Evolutionary conservation across 768 basidiomycete genomes (phyloP), one percentile per base, ranked within the genome.

Genomic region (Kwoniella sp.): DNA sequence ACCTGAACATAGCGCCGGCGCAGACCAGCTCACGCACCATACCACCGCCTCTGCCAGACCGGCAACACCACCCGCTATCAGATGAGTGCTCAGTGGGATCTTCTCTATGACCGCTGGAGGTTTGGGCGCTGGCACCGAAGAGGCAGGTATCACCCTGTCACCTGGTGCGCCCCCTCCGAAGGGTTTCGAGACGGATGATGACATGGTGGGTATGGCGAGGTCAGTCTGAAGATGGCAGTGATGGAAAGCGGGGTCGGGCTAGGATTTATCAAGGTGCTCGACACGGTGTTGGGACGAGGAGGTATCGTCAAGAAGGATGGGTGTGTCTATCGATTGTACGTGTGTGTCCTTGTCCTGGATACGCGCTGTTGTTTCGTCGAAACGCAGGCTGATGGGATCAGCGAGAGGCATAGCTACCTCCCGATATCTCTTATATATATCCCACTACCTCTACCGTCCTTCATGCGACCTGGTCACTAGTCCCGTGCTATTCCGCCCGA

Each of bases 11-110:
- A 19, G 9, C 37, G 8, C 32, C 10, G n/a, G 32, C 32, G 32
- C 32, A 10, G 32, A 10, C n/a, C n/a, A n/a, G n/a, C n/a, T n/a
- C 2, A 64, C 73, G 62, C 42, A 74, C 72, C 71, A 69, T 31
- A 46, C 63, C 47, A 85, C 84, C 49, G 93, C 92, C 77, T 96
- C 92, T 74, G 89, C 88, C 41, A 85, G 85, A 38, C 93, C 93
- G 22, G 91, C 93, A 20, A 87, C 82, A 17, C 95, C 95, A 55
- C 95, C 95, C 32, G 93, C 95, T 25, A 86, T 86, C 71, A 96
- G 83, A 73, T 99, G 92, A 34, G 76, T 76, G 26, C 72, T 76
- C 12, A 78, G 65, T 9, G 77, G 77, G 2, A 77, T 67, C 57
- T 75, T 74, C 56, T 75, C 70, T 60, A 76, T 73, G 4, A 11